These are phyloP conservation scores for Panicum hallii DNA, from an alignment of 202 grass and related monocot species.

Conservation along the genomic window DNA sequence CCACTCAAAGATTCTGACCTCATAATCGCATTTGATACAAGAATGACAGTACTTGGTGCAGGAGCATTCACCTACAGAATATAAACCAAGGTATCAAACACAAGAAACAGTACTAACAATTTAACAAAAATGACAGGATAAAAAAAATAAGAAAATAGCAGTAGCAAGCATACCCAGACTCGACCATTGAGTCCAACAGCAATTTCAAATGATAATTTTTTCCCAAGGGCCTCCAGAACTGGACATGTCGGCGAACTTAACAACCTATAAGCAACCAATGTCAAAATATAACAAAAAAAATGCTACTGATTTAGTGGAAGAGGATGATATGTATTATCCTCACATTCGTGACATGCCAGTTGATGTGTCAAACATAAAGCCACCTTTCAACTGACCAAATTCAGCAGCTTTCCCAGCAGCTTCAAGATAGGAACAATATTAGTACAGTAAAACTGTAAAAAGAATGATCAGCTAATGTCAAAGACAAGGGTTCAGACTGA, in stretches of 20 bases:
- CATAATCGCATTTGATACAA: slow-evolving; percentile 70
- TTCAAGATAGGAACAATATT: slow-evolving; percentile 40
- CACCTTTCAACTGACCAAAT: slow-evolving; percentile 79
- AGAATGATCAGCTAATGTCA: slow-evolving; percentile 1
- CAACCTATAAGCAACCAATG: slow-evolving; percentile 61
- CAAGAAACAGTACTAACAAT: slow-evolving; percentile 19
- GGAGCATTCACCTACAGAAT: slow-evolving; percentile 71
- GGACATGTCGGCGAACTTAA: slow-evolving; percentile 86
- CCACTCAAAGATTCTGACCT: slow-evolving; percentile 81
- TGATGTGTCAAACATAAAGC: slow-evolving; percentile 91
- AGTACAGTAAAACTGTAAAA: slow-evolving; percentile 26
- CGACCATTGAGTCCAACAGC: slow-evolving; percentile 92
- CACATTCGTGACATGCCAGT: slow-evolving; percentile 94
- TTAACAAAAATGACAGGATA: slow-evolving; percentile 23
- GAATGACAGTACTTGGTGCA: slow-evolving; percentile 59
- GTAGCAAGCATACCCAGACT: slow-evolving; percentile 69
- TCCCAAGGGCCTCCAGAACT: slow-evolving; percentile 83
- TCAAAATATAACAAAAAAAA: slow-evolving; percentile 30
- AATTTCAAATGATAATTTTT: slow-evolving; percentile 81
- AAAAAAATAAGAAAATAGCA: slow-evolving; percentile 5
- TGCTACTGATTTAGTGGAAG: slow-evolving; percentile 8
- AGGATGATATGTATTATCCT: slow-evolving; percentile 47
- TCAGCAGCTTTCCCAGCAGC: slow-evolving; percentile 83
- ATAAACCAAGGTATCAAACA: slow-evolving; percentile 18
- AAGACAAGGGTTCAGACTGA: neutral